Percentiles rank a stretch among this genome's conserved stretches.
Conservation (phyloP, 108 stramenopile species). For the Pseudonitzschia pungens region DNA sequence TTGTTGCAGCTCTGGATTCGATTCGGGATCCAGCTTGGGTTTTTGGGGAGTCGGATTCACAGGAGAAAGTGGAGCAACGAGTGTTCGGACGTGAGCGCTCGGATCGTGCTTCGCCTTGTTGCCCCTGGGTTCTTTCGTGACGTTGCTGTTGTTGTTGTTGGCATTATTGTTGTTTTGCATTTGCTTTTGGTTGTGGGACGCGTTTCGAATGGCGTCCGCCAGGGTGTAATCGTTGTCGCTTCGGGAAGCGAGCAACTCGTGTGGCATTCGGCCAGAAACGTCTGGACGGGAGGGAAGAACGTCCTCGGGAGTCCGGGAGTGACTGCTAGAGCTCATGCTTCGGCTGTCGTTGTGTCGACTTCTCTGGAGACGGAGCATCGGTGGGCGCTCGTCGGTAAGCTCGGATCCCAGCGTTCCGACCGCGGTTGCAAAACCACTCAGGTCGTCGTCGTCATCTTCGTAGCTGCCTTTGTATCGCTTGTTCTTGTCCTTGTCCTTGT, state of each 20-base stretch:
- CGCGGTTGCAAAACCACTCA: conserved; percentile 1
- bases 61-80: background rate
- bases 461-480: background rate
- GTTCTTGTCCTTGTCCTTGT: background rate
- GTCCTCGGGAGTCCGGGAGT: background rate
- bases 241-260: background rate
- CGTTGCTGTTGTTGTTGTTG: too few species aligned
- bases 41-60: background rate
- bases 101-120: conserved; percentile 2
- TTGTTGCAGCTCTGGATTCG: background rate
- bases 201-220: conserved; percentile 2
- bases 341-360: background rate
- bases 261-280: background rate
- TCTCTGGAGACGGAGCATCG: conserved; percentile 9
- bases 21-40: background rate
- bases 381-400: background rate
- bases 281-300: too few species aligned
- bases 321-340: too few species aligned
- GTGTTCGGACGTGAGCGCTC: background rate
- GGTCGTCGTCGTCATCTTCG: background rate
- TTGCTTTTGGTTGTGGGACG: background rate
- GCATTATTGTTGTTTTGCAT: background rate
- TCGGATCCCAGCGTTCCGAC: background rate
- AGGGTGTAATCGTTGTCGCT: conserved; percentile 3
- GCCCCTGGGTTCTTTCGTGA: background rate